Percentiles rank a stretch among this genome's conserved stretches.
Conservation (phyloP, 75 land plant species). For the Pinus taeda region DNA sequence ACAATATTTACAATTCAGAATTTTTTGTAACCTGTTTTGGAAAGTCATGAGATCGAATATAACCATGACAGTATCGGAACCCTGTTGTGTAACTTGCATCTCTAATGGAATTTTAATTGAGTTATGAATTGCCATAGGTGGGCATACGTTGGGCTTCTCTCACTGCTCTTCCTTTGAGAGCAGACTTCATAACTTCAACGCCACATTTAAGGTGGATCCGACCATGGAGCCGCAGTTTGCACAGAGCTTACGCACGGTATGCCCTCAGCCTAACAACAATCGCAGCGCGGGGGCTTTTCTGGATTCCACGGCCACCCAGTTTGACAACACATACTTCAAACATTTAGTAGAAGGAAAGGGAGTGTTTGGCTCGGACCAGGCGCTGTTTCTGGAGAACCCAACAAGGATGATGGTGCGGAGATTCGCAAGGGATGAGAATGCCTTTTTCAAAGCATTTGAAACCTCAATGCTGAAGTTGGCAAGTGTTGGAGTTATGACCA, state of each 20-base stretch:
- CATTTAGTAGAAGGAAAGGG: conserved; percentile 3
- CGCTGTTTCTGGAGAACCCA: background rate
- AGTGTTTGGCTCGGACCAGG: background rate
- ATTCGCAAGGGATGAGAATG: conserved; percentile 30
- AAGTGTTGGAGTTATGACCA: conserved; percentile 17
- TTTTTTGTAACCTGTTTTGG: too few species aligned
- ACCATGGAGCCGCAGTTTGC: conserved; percentile 3
- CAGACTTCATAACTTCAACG: conserved; percentile 15
- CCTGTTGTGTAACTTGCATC: too few species aligned
- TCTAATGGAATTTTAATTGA: too few species aligned
- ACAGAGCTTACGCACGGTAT: background rate
- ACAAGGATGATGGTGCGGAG: too few species aligned
- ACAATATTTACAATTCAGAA: too few species aligned
- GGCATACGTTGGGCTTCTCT: conserved; percentile 19
- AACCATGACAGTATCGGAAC: too few species aligned
- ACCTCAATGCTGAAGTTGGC: conserved; percentile 63
- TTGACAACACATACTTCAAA: conserved; percentile 12
- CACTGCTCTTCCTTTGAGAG: conserved; percentile 11
- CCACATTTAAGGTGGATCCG: background rate
- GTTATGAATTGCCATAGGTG: conserved; percentile 10
- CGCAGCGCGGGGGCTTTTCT: conserved; percentile 11
- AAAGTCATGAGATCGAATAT: too few species aligned
- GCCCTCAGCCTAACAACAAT: conserved; percentile 7
- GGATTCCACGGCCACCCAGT: conserved; percentile 12
- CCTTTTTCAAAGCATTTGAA: conserved; percentile 39